Percentiles rank a stretch among this genome's conserved stretches.
These are phyloP conservation scores for Cordyceps pruinosa DNA, from an alignment of 2,329 filamentous ascomycete species.

Conservation along the genomic window DNA sequence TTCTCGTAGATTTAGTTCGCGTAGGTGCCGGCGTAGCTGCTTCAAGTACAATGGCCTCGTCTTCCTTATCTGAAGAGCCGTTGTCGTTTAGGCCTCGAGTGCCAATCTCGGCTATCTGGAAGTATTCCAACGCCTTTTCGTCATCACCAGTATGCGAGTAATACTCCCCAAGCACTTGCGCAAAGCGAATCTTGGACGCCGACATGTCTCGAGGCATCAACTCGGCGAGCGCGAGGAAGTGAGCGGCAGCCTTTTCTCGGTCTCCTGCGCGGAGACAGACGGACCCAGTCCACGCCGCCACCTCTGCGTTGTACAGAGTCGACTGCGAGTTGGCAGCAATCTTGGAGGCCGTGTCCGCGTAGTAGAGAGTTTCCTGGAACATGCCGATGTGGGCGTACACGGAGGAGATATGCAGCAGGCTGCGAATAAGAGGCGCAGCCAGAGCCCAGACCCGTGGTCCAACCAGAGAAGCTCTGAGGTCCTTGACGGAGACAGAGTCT, in stretches of 20 bases:
- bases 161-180: conserved; percentile 50
- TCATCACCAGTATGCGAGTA: conserved; percentile 43
- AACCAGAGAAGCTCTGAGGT: conserved; percentile 17
- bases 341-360: conserved; percentile 75
- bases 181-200: conserved; percentile 34
- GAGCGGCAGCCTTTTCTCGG: conserved; percentile 46
- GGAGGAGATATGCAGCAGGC: conserved; percentile 65
- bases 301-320: conserved; percentile 48
- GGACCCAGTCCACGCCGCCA: conserved; percentile 47
- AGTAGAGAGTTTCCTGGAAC: conserved; percentile 82
- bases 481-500: conserved; percentile 21
- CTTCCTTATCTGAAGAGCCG: conserved; percentile 14
- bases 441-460: conserved; percentile 71
- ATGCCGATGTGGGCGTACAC: conserved; percentile 80
- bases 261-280: conserved; percentile 53
- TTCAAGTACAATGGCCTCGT: conserved; percentile 2
- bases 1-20: conserved; percentile 5
- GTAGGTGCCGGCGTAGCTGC: conserved; percentile 15
- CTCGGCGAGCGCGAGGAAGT: conserved; percentile 46
- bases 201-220: conserved; percentile 39
- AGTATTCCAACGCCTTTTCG: conserved; percentile 36
- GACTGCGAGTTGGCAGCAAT: conserved; percentile 64
- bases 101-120: conserved; percentile 40
- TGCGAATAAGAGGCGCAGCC: conserved; percentile 64
- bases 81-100: not conserved